These are phyloP conservation scores for Teratosphaeria pseudoeucalypti DNA, from an alignment of 2,329 filamentous ascomycete species.

Conservation along the genomic window DNA sequence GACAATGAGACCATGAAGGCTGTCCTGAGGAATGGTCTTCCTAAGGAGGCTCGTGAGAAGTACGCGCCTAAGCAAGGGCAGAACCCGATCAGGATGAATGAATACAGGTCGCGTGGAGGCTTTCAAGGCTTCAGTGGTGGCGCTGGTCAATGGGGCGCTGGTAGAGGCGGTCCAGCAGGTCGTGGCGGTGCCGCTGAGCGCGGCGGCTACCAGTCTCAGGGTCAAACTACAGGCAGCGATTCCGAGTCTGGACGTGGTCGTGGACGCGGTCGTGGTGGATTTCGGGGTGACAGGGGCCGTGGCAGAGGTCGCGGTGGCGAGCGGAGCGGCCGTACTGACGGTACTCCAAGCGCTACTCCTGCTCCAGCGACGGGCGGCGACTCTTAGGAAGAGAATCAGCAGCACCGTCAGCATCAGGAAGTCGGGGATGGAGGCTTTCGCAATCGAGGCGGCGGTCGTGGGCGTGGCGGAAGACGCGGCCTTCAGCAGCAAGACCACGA, in stretches of 20 bases:
- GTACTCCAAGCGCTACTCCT: conserved; percentile 14
- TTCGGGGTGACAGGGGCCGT: conserved; percentile 46
- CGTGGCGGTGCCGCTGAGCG: conserved; percentile 48
- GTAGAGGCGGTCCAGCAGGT: conserved; percentile 45
- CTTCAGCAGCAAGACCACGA: background rate
- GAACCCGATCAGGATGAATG: conserved; percentile 11
- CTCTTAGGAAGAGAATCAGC: conserved; percentile 12
- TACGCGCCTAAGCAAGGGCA: conserved; percentile 20
- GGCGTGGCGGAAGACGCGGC: background rate
- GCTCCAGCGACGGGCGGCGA: conserved; percentile 18
- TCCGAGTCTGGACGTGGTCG: conserved; percentile 59
- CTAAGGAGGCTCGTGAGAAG: conserved; percentile 53
- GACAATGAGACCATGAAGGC: conserved; percentile 68
- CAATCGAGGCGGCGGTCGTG: background rate
- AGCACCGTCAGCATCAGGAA: background rate
- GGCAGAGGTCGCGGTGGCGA: conserved; percentile 31
- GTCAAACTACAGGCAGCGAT: conserved; percentile 43
- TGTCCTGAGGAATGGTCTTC: conserved; percentile 63
- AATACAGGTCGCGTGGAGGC: conserved; percentile 56
- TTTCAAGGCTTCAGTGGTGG: conserved; percentile 39
- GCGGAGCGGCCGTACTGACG: conserved; percentile 15
- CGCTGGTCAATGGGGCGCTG: conserved; percentile 50
- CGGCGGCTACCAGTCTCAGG: conserved; percentile 24
- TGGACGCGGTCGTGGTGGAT: conserved; percentile 30
- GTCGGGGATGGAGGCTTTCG: background rate